Percentiles rank a stretch among this genome's conserved stretches.
phyloP scores from a whole-genome alignment of 106 monocot genomes.

The Apostasia ramifera region DNA sequence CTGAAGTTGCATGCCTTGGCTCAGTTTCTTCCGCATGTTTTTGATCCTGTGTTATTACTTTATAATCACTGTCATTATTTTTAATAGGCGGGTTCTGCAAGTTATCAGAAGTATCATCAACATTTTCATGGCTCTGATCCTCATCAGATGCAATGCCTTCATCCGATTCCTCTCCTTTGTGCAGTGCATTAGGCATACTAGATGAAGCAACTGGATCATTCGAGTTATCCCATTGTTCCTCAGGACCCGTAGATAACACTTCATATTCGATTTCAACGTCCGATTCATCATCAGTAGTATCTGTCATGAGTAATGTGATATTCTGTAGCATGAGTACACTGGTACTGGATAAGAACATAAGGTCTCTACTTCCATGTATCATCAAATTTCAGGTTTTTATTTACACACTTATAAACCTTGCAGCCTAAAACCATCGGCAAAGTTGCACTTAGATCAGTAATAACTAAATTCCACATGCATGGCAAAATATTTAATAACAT shows the following conservation, averaged over 20 bases:
- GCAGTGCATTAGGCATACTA: conserved; percentile 2
- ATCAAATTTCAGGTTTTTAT: too few species aligned
- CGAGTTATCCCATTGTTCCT: conserved; percentile 38
- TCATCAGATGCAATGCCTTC: conserved; percentile 2
- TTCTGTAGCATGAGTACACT: too few species aligned
- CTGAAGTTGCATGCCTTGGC: not conserved
- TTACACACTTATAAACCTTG: too few species aligned
- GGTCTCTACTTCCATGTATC: too few species aligned
- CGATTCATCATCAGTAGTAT: conserved; percentile 69
- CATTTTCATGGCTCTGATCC: not conserved
- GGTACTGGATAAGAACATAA: too few species aligned
- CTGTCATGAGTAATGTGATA: conserved; percentile 21
- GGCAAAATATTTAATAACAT: too few species aligned
- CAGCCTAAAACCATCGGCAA: too few species aligned
- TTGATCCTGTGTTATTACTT: not conserved
- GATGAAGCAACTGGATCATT: conserved; percentile 15
- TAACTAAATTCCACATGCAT: too few species aligned
- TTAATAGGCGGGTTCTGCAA: too few species aligned
- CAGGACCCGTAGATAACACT: conserved; percentile 62
- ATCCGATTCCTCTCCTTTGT: conserved; percentile 8
- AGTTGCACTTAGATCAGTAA: too few species aligned
- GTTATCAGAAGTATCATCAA: not conserved
- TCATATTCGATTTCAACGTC: conserved; percentile 86
- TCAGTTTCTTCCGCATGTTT: conserved; percentile 4
- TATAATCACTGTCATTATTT: too few species aligned